A percentile compares a stretch with the other conserved stretches of the same genome.
phyloP scores from a whole-genome alignment of 495 filamentous ascomycete species.

The Podospora pseudoanserina region DNA sequence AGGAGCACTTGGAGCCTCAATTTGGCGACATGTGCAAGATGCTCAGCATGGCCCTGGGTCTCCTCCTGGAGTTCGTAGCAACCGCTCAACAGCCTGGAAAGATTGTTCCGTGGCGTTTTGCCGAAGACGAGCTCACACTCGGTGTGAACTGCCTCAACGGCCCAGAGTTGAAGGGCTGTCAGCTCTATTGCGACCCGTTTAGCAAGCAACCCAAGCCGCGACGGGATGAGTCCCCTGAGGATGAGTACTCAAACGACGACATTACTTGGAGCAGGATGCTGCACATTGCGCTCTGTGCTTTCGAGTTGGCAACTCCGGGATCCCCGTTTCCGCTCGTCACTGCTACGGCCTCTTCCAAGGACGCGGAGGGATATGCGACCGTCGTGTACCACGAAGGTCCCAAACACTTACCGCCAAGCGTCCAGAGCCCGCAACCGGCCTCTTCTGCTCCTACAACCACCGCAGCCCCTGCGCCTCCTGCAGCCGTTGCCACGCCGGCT shows the following conservation, averaged over 20 bases:
- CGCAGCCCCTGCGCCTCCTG: not conserved
- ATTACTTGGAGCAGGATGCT: conserved; percentile 23
- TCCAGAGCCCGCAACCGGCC: not conserved
- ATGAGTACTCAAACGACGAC: conserved; percentile 20
- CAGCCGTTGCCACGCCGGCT: not conserved
- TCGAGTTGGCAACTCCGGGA: conserved; percentile 23
- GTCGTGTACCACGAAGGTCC: conserved; percentile 26
- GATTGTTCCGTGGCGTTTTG: conserved; percentile 32
- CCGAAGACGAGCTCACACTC: conserved; percentile 42
- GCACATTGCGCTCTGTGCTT: conserved; percentile 24
- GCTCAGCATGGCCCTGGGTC: conserved; percentile 36
- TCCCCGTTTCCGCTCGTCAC: conserved; percentile 25
- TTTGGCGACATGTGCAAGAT: conserved; percentile 38
- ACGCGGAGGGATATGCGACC: conserved; percentile 14
- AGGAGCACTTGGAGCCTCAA: conserved; percentile 40
- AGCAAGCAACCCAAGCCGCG: conserved; percentile 26
- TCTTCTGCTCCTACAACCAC: not conserved
- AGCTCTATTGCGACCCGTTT: conserved; percentile 27
- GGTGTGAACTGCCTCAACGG: conserved; percentile 42
- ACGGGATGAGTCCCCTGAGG: conserved; percentile 22
- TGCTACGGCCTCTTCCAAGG: conserved; percentile 9
- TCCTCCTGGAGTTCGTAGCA: conserved; percentile 33
- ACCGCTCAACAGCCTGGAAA: conserved; percentile 27
- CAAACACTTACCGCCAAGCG: conserved; percentile 17
- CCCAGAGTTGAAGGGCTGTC: conserved; percentile 30